Evolutionary conservation across 1,284 basidiomycete genomes (phyloP).

Genomic region (Irpex sp.): DNA sequence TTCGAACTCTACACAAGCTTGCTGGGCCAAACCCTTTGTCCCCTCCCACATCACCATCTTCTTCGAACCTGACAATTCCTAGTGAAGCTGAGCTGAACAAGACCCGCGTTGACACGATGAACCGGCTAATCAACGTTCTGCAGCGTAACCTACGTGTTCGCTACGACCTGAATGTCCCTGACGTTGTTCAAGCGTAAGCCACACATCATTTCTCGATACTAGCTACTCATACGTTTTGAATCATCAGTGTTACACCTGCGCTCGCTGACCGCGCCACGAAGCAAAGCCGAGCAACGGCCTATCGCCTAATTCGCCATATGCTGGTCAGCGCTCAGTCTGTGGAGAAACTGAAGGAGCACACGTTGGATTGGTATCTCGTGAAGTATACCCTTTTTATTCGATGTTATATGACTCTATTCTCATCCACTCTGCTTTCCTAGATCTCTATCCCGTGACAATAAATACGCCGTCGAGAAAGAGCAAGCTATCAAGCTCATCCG

Average conservation of each 20-base stretch:
- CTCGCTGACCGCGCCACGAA: slow-evolving; percentile 73
- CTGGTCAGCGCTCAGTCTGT: slow-evolving; percentile 70
- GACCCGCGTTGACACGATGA: slow-evolving; percentile 59
- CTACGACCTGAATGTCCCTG: slow-evolving; percentile 67
- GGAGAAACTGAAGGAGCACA: slow-evolving; percentile 48
- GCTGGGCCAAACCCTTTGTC: slow-evolving; percentile 28
- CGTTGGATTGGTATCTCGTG: slow-evolving; percentile 87
- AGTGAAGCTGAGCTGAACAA: slow-evolving; percentile 45
- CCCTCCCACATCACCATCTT: slow-evolving; percentile 41
- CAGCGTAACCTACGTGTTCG: slow-evolving; percentile 71
- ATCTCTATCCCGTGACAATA: slow-evolving; percentile 80
- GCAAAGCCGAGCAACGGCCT: slow-evolving; percentile 77
- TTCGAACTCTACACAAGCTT: slow-evolving; percentile 47
- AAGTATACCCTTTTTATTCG: slow-evolving; percentile 43
- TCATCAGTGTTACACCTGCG: slow-evolving; percentile 61
- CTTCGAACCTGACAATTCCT: slow-evolving; percentile 30
- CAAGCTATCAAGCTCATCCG: slow-evolving; percentile 93
- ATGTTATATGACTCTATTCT: neutral
- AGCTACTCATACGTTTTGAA: neutral
- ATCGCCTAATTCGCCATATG: slow-evolving; percentile 80
- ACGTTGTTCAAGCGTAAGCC: slow-evolving; percentile 69
- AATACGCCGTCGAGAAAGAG: slow-evolving; percentile 83
- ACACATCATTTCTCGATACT: neutral
- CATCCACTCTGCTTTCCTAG: slow-evolving; percentile 32
- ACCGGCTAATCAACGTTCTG: slow-evolving; percentile 64